phyloP scores from a whole-genome alignment of 768 basidiomycete genomes.

The Tremella mesenterica region DNA sequence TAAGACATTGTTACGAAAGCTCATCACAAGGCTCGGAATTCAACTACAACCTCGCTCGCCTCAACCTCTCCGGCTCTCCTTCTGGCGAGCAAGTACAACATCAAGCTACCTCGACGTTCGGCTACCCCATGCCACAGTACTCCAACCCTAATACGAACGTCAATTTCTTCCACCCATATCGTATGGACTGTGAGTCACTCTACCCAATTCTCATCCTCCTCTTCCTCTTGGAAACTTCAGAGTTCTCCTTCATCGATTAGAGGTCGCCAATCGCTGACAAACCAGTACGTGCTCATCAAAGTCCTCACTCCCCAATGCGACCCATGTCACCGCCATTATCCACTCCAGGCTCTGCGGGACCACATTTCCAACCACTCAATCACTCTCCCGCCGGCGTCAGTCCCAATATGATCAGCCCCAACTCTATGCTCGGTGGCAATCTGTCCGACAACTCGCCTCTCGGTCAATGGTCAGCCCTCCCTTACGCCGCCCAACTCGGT shows the following conservation, averaged over 20 bases:
- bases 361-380: slow-evolving; percentile 6
- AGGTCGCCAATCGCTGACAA: no score
- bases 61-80: no score
- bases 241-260: no score
- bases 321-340: slow-evolving; percentile 10
- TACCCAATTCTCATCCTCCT: neutral
- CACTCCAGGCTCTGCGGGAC: slow-evolving; percentile 3
- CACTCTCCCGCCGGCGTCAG: slow-evolving; percentile 7
- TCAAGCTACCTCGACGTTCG: no score
- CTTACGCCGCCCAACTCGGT: no score
- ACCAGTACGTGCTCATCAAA: neutral
- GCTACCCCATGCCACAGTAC: no score
- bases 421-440: slow-evolving; percentile 4
- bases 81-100: no score
- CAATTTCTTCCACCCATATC: slow-evolving; percentile 12
- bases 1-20: no score
- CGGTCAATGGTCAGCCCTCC: slow-evolving; percentile 1
- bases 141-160: no score
- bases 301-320: neutral
- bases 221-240: no score
- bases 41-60: no score
- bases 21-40: no score
- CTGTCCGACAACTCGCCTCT: slow-evolving; percentile 6
- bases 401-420: slow-evolving; percentile 13
- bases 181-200: slow-evolving; percentile 7